Percentiles rank a stretch among this genome's conserved stretches.
These are phyloP conservation scores for Aspergillus quadrilineatus DNA, from an alignment of 2,329 filamentous ascomycete genomes.

Conservation along the genomic window DNA sequence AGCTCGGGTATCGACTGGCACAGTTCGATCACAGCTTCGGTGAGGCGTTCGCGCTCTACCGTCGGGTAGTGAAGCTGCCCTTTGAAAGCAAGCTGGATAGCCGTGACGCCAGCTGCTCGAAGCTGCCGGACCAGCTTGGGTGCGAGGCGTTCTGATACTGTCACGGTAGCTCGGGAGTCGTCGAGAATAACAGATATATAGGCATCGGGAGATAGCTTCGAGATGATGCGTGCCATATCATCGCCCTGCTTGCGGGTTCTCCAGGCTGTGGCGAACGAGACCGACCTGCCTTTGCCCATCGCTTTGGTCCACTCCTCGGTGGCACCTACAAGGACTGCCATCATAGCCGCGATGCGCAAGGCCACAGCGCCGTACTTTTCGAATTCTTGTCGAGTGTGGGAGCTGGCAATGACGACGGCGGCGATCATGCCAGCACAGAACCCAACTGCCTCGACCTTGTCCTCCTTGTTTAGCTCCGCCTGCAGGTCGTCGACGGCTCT, in stretches of 20 bases:
- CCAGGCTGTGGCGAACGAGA: not conserved
- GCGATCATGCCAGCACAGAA: not conserved
- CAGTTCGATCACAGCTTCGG: not conserved
- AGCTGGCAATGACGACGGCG: not conserved
- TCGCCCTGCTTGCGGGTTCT: not conserved
- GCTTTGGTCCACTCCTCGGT: not conserved
- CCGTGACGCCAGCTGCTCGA: not conserved
- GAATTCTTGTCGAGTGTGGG: not conserved
- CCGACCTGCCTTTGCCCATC: not conserved
- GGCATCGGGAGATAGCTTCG: not conserved
- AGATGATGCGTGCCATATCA: not conserved
- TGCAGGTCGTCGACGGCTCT: not conserved
- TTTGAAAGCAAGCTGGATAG: not conserved
- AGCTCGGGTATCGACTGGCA: not conserved
- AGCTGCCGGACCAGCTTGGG: not conserved
- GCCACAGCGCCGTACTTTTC: not conserved
- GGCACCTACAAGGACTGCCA: not conserved
- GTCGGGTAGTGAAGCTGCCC: not conserved
- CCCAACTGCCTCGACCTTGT: not conserved
- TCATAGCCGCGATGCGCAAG: not conserved
- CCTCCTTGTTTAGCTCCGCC: not conserved
- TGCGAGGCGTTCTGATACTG: not conserved
- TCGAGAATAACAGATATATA: not conserved
- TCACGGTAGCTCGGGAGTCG: not conserved
- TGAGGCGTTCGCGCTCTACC: not conserved